Evolutionary conservation across 2,329 filamentous ascomycete species (phyloP), one percentile per base, ranked within the genome.

Genomic region (Colletotrichum siamense): DNA sequence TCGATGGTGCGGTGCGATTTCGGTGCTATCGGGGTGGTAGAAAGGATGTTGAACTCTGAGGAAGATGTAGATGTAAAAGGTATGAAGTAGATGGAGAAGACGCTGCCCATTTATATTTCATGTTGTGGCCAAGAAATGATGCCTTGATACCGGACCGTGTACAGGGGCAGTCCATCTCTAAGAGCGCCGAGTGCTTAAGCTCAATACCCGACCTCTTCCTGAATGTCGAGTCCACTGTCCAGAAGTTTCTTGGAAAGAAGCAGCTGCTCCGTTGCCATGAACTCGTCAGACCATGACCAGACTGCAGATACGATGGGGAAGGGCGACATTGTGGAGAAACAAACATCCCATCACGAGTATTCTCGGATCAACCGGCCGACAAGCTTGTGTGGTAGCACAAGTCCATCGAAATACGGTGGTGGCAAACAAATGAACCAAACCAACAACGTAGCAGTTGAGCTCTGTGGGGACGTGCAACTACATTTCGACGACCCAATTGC

Each of bases 101-200:
- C 10, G n/a, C n/a, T 52, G 8, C 44, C 3, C 4, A 52, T 52
- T 22, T 52, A 52, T 52, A 52, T 13, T 22, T 22, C 39, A 5
- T 22, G 13, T 10, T 5, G 44, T 13, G 13, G 4, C n/a, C n/a
- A 22, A 52, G 44, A 22, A 52, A 52, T 9, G 1, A 0, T 12
- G 1, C 18, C 9, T 49, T 12, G 5, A 49, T 8, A 8, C 5
- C n/a, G 1, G 6, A 52, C 1, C n/a, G 10, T 13, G 6, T 0
- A 10, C n/a, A 52, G 44, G 12, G n/a, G 10, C 12, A 52, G n/a
- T 22, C 3, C 44, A 52, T 52, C 44, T 52, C n/a, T n/a, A 13
- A 52, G n/a, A 1, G 10, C n/a, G 10, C n/a, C 44, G 22, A 0
- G 8, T 22, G 10, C n/a, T 52, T 13, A 3, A 22, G 44, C 1